Conservation (phyloP, 2,329 filamentous ascomycete genomes). For the Basipetospora chlamydospora region DNA sequence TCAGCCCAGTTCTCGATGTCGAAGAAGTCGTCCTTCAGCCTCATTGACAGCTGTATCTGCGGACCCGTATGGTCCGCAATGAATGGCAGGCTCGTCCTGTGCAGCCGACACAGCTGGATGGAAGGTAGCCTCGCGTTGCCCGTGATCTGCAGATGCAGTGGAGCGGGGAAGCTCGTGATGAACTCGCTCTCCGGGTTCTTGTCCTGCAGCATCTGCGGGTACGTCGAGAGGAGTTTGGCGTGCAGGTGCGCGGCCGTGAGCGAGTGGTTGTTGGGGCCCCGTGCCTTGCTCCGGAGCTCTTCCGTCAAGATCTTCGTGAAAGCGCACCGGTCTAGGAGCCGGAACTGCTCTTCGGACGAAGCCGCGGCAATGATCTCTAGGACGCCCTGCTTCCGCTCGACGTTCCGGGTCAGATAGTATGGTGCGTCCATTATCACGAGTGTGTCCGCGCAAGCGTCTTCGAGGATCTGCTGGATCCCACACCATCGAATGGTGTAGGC, state of each 20-base stretch:
- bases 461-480: slow-evolving; percentile 39
- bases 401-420: slow-evolving; percentile 39
- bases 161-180: slow-evolving; percentile 34
- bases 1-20: slow-evolving; percentile 41
- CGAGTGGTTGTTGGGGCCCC: slow-evolving; percentile 22
- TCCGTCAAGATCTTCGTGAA: slow-evolving; percentile 38
- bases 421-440: slow-evolving; percentile 44
- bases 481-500: slow-evolving; percentile 38
- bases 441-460: slow-evolving; percentile 39
- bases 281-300: slow-evolving; percentile 32
- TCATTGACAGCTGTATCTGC: slow-evolving; percentile 34
- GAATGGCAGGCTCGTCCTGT: slow-evolving; percentile 23
- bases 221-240: slow-evolving; percentile 34
- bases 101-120: slow-evolving; percentile 38
- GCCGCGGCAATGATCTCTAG: slow-evolving; percentile 42
- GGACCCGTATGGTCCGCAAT: slow-evolving; percentile 28
- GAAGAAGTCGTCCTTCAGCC: slow-evolving; percentile 34
- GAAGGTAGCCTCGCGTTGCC: slow-evolving; percentile 39
- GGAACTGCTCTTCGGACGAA: slow-evolving; percentile 35
- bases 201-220: slow-evolving; percentile 37
- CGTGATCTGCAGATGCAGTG: slow-evolving; percentile 40
- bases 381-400: slow-evolving; percentile 36
- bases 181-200: slow-evolving; percentile 30
- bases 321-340: slow-evolving; percentile 30
- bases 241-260: slow-evolving; percentile 40